These are phyloP conservation scores for Russula griseocarnosa DNA, from an alignment of 768 basidiomycete species.

Conservation along the genomic window DNA sequence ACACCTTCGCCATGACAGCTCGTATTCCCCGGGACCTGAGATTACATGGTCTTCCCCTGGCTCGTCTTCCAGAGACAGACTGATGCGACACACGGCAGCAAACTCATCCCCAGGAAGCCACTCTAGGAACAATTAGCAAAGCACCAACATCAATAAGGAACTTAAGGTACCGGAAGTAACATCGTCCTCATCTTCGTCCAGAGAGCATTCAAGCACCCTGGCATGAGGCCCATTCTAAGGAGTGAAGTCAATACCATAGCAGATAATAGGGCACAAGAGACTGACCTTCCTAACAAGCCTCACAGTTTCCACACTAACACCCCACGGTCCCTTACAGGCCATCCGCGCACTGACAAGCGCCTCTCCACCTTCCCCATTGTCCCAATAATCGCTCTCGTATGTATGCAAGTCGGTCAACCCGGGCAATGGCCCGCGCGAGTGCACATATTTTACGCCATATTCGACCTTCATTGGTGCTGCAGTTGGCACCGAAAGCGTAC, in stretches of 20 bases:
- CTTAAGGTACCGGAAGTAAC: slow-evolving; percentile 42
- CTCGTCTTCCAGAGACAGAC: slow-evolving; percentile 43
- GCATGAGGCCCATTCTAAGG: slow-evolving; percentile 44
- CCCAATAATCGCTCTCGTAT: slow-evolving; percentile 53
- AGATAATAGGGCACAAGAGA: not conserved
- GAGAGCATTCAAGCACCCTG: slow-evolving; percentile 50
- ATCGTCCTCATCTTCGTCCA: slow-evolving; percentile 43
- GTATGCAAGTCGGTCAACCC: slow-evolving; percentile 52
- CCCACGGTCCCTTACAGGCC: slow-evolving; percentile 53
- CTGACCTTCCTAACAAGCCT: slow-evolving; percentile 49
- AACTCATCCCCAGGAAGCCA: slow-evolving; percentile 65
- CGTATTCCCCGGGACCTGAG: slow-evolving; percentile 54
- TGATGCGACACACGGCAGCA: slow-evolving; percentile 51
- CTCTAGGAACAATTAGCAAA: slow-evolving; percentile 39
- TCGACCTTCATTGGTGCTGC: slow-evolving; percentile 55
- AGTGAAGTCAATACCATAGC: slow-evolving; percentile 1
- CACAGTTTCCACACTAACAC: slow-evolving; percentile 49
- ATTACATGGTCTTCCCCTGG: slow-evolving; percentile 36
- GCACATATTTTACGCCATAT: slow-evolving; percentile 53
- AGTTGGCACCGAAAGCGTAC: slow-evolving; percentile 63
- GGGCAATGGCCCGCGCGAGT: slow-evolving; percentile 40
- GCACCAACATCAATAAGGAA: not conserved
- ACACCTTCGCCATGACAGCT: slow-evolving; percentile 64
- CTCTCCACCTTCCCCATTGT: slow-evolving; percentile 49
- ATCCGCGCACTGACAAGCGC: slow-evolving; percentile 53